phyloP scores from a whole-genome alignment of 768 basidiomycete species.

The Kockovaella imperatae region DNA sequence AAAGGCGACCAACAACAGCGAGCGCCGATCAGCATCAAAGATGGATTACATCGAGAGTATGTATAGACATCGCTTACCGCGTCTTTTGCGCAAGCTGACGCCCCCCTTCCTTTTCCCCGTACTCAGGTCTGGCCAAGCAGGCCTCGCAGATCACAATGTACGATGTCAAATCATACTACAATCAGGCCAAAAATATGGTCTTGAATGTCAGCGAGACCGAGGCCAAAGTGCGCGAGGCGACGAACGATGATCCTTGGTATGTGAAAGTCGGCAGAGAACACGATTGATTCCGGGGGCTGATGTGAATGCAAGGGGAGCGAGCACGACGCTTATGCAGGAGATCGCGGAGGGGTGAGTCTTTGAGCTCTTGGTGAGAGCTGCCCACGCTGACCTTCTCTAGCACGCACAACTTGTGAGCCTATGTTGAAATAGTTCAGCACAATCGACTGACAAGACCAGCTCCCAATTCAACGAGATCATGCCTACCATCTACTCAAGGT shows the following conservation, averaged over 20 bases:
- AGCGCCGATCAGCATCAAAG: slow-evolving; percentile 2
- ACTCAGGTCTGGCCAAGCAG: slow-evolving; percentile 54
- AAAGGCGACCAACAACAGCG: not conserved
- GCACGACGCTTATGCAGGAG: slow-evolving; percentile 95
- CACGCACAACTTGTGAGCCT: slow-evolving; percentile 82
- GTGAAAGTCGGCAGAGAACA: not conserved
- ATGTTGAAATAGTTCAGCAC: not conserved
- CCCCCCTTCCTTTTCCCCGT: not conserved
- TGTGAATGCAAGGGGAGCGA: slow-evolving; percentile 70
- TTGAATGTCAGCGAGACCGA: slow-evolving; percentile 96
- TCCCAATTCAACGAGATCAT: slow-evolving; percentile 99
- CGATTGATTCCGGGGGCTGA: slow-evolving; percentile 2
- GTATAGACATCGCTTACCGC: no score
- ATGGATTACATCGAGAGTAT: slow-evolving; percentile 37
- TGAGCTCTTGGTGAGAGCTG: not conserved
- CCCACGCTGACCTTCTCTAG: slow-evolving; percentile 47
- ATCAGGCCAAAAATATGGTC: slow-evolving; percentile 95
- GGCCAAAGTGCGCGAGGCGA: slow-evolving; percentile 90
- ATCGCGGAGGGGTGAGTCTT: slow-evolving; percentile 83
- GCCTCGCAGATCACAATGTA: slow-evolving; percentile 80
- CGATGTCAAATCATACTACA: slow-evolving; percentile 90
- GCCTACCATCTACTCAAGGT: slow-evolving; percentile 77
- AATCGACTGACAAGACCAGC: slow-evolving; percentile 47
- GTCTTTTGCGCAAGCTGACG: no score
- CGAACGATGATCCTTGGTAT: slow-evolving; percentile 95